Conservation (phyloP, 768 basidiomycete species). For the Hysterangium stoloniferum region DNA sequence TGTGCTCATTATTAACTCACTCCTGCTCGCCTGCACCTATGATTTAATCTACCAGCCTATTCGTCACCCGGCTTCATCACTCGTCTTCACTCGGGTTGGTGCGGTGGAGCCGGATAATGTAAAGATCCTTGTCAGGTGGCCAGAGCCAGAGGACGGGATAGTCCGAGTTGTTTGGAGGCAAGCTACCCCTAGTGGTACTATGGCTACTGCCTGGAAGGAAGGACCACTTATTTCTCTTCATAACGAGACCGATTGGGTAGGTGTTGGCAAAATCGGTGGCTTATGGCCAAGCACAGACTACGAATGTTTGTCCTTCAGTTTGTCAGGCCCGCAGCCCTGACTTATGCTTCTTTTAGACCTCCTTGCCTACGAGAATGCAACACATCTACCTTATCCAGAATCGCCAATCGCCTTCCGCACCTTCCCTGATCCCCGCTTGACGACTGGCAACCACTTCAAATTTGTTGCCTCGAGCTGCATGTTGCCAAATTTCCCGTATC, state of each 20-base stretch:
- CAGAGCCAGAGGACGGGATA: conserved; percentile 26
- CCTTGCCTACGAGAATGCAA: conserved; percentile 32
- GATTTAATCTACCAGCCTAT: conserved; percentile 53
- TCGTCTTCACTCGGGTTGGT: conserved; percentile 62
- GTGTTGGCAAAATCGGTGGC: conserved; percentile 42
- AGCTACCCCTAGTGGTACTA: conserved; percentile 20
- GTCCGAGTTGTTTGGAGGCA: conserved; percentile 37
- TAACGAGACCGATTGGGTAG: conserved; percentile 49
- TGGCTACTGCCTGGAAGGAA: conserved; percentile 38
- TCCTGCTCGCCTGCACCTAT: conserved; percentile 27
- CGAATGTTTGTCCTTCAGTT: conserved; percentile 44
- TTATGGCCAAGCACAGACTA: conserved; percentile 65
- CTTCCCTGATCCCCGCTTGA: conserved; percentile 61
- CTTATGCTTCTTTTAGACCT: conserved; percentile 30
- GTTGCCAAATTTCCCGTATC: conserved; percentile 68
- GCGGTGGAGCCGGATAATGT: conserved; percentile 57
- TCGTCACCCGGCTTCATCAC: conserved; percentile 43
- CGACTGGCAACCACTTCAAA: conserved; percentile 48
- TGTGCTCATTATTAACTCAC: conserved; percentile 30
- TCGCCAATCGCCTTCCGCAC: conserved; percentile 57
- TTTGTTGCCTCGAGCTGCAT: conserved; percentile 65
- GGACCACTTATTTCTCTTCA: conserved; percentile 44
- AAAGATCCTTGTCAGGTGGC: conserved; percentile 59
- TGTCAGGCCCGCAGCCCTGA: conserved; percentile 5
- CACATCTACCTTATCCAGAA: conserved; percentile 41